Evolutionary conservation across 371 early-diverging fungal genomes (phyloP), one percentile per base, ranked within the genome.

Genomic region (Apophysomyces trapeziformis): DNA sequence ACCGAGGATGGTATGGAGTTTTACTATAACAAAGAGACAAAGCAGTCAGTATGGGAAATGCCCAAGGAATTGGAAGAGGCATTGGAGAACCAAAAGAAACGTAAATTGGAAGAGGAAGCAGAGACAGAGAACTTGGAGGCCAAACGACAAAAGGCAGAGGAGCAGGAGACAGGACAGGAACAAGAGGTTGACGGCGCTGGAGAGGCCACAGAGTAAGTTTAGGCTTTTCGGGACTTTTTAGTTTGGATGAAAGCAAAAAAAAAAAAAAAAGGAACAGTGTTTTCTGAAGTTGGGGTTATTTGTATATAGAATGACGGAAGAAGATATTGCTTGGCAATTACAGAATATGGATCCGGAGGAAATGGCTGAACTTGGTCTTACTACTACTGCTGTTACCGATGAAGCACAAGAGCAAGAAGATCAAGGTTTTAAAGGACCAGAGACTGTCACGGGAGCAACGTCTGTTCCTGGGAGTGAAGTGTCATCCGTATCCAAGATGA

Each of bases 1-100:
- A 93, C 94, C n/a, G 82, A 76, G 38, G 77, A 79, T 21, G 89
- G 90, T 26, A 84, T 90, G 58, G 93, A 93, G 32, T 93, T 92
- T 70, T 95, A 83, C 66, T 90, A 86, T 67, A 86, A 93, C 80
- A 74, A 85, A 44, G 82, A 86, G 11, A 90, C 89, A 1, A 88
- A 89, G 59, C 73, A 77, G 18, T 85, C 89, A 0, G 79, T 87
- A 12, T 95, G 95, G 95, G 89, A 90, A 35, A 77, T 86, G 57
- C 86, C 88, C 2, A 75, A 78, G 16, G 85, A 85, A 50, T 61
- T 85, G 21, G 74, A 83, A 38, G 78, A 77, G 18, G 70, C 84
- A 3, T 68, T 86, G 65, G 75, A 81, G 45, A 68, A 78, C 36
- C 58, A 80, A 56, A 74, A 72, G 63, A 71, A 64, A 26, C 46